A percentile compares a stretch with the other conserved stretches of the same genome.
Conservation (phyloP, 805 yeast genomes). For the Yamadazyma insecticola region DNA sequence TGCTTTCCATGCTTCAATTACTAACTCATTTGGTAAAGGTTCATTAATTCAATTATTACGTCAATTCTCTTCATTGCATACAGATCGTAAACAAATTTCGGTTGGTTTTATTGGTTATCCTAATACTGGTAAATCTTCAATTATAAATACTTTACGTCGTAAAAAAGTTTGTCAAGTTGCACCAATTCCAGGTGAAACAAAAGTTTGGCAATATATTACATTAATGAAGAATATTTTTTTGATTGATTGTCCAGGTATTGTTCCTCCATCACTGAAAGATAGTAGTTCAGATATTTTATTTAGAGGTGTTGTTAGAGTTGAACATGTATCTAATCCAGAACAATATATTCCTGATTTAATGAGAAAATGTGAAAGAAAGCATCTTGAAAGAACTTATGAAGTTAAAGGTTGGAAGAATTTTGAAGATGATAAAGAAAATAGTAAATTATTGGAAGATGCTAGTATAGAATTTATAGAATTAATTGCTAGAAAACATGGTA, state of each 20-base stretch:
- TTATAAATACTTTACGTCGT: conserved; percentile 86
- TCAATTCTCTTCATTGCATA: conserved; percentile 86
- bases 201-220: conserved; percentile 98
- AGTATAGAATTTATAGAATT: conserved; percentile 75
- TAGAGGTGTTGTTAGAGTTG: conserved; percentile 98
- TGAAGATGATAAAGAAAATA: conserved; percentile 42
- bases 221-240: conserved; percentile 92
- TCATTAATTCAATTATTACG: conserved; percentile 88
- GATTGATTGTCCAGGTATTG: conserved; percentile 98
- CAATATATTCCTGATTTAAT: conserved; percentile 88
- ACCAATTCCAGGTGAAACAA: conserved; percentile 98
- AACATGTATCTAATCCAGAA: conserved; percentile 92
- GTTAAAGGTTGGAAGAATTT: conserved; percentile 75
- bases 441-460: conserved; percentile 43
- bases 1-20: conserved; percentile 97
- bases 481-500: conserved; percentile 88
- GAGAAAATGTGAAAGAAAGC: conserved; percentile 79
- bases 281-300: conserved; percentile 87
- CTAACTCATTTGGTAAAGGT: conserved; percentile 97
- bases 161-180: conserved; percentile 97
- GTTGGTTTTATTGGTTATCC: conserved; percentile 98
- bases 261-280: conserved; percentile 90
- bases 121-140: conserved; percentile 95
- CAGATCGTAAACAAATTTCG: conserved; percentile 92
- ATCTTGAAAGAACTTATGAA: conserved; percentile 93